Evolutionary conservation across 805 yeast genomes (phyloP).

Genomic region (Wickerhamomyces kurtzmanii): DNA sequence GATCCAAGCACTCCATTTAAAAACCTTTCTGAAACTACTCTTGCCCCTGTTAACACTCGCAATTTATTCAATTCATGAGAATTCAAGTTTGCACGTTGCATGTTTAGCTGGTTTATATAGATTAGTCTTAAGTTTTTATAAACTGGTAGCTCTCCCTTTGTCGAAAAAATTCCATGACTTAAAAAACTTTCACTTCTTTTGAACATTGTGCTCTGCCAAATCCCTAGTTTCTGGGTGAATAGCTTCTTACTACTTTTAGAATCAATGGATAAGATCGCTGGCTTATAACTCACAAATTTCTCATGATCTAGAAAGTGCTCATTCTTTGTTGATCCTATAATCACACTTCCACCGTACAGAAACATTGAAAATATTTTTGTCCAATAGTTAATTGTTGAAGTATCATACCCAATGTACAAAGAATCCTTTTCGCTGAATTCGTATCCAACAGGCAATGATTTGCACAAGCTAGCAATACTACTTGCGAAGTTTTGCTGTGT

Average conservation of each 20-base stretch:
- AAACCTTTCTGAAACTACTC: conserved; percentile 43
- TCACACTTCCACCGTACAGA: conserved; percentile 22
- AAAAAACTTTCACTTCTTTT: conserved; percentile 12
- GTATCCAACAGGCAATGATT: conserved; percentile 23
- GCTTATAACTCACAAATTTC: conserved; percentile 4
- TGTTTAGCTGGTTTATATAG: conserved; percentile 8
- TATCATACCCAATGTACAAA: conserved; percentile 18
- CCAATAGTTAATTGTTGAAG: conserved; percentile 28
- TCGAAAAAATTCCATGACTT: conserved; percentile 10
- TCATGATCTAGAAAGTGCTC: conserved; percentile 2
- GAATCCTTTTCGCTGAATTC: conserved; percentile 22
- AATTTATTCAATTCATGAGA: conserved; percentile 25
- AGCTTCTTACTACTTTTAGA: conserved; percentile 4
- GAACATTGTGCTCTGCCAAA: conserved; percentile 7
- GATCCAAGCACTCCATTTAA: conserved; percentile 45
- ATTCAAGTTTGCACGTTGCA: conserved; percentile 4
- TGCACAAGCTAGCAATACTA: conserved; percentile 38
- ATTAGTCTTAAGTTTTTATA: conserved; percentile 18
- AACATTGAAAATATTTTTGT: conserved; percentile 25
- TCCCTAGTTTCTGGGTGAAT: conserved; percentile 1
- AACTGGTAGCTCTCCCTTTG: conserved; percentile 19
- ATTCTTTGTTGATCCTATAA: conserved; percentile 17
- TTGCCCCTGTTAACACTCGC: conserved; percentile 35
- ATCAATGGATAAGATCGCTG: conserved; percentile 7
- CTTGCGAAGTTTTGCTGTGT: conserved; percentile 45